Evolutionary conservation across 495 filamentous ascomycete genomes (phyloP), one percentile per base, ranked within the genome.

Genomic region (Clohesyomyces aquaticus): DNA sequence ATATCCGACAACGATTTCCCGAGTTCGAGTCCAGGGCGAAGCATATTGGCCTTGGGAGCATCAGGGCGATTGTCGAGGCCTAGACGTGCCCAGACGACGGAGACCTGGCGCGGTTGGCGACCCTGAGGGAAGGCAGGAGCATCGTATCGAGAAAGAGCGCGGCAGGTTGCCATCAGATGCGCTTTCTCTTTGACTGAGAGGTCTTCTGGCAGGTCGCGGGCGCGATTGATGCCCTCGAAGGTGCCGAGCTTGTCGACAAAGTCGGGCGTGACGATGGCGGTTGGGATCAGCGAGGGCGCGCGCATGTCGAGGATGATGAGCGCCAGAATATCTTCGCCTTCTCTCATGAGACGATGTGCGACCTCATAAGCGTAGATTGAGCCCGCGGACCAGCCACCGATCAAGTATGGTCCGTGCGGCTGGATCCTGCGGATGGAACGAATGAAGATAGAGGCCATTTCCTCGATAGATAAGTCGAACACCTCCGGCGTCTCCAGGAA

Each of bases 281-380:
- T 57, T 4, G 70, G 70, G 51, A 68, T 70, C n/a, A 56, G 51
- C 6, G 47, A 54, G 2, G 63, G 63, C 16, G 49, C 57, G 32
- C 63, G 63, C 49, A 61, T 67, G 59, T 67, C 64, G 43, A 67
- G 35, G 28, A 67, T 63, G 25, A 67, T 18, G 22, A 67, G 64
- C 38, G 49, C 57, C 27, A 10, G 21, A 27, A 67, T 63, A 26
- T 9, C 18, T 47, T 68, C 59, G 59, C 65, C 65, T 42, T 64
- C 21, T 22, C 27, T 25, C 8, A 47, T 52, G 25, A 68, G 59
- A 19, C 45, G 42, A 16, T 58, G 43, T 6, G 65, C 65, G 23
- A 68, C 54, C 35, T 68, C 65, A 38, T 65, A 69, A 23, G 66
- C 61, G 22, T 60, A 65, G 46, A 61, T 48, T 16, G 46, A 38